A percentile compares a stretch with the other conserved stretches of the same genome.
These are phyloP conservation scores for Artemisia annua DNA, from an alignment of 129 eudicot species.

Conservation along the genomic window DNA sequence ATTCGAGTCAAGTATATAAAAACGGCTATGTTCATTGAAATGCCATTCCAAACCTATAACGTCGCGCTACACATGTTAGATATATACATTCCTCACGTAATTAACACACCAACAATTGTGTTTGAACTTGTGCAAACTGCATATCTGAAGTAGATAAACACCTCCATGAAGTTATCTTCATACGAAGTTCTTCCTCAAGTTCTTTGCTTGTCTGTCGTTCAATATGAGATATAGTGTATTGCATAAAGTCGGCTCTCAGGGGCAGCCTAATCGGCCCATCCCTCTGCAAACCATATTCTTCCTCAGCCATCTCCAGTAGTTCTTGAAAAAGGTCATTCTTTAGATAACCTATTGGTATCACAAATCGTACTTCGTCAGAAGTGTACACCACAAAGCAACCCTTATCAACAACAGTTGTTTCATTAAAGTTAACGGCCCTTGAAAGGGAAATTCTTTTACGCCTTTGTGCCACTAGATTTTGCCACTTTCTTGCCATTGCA, in stretches of 20 bases:
- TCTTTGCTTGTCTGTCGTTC: no score
- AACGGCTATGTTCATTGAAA: no score
- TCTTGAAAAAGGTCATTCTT: constrained; percentile 28
- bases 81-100: background rate
- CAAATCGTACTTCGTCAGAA: constrained; percentile 26
- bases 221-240: constrained; percentile 10
- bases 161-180: background rate
- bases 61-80: constrained; percentile 3
- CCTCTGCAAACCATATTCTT: constrained; percentile 36
- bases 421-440: background rate
- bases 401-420: constrained; percentile 13
- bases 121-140: background rate
- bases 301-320: constrained; percentile 40
- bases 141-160: constrained; percentile 7
- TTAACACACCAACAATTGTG: background rate
- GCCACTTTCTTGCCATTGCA: constrained; percentile 52
- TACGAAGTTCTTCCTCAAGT: no score
- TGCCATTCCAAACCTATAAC: background rate
- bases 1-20: no score
- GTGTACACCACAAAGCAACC: constrained; percentile 42
- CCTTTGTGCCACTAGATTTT: constrained; percentile 19
- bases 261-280: constrained; percentile 40
- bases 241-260: constrained; percentile 29
- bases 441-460: constrained; percentile 14
- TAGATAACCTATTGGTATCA: constrained; percentile 23